Conservation (phyloP, 1,284 basidiomycete genomes). For the Mycosarcoma maydis region DNA sequence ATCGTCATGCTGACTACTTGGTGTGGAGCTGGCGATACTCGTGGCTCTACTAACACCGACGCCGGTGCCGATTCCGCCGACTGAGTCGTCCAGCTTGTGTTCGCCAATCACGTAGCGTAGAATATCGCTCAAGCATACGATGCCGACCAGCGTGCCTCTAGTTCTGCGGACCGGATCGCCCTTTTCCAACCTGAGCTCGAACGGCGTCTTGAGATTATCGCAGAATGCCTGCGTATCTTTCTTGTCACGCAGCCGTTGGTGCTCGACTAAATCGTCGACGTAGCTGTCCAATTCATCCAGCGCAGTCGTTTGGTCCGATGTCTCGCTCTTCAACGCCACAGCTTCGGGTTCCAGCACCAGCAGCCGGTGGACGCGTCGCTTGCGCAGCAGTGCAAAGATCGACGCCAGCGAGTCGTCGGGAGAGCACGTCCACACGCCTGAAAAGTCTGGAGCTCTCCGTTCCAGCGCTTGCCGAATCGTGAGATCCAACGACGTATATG, state of each 20-base stretch:
- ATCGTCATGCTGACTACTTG: not conserved
- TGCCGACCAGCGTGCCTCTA: constrained; percentile 56
- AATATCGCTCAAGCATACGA: constrained; percentile 62
- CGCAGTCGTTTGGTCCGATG: constrained; percentile 13
- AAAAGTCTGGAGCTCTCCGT: constrained; percentile 87
- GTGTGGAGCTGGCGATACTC: constrained; percentile 10
- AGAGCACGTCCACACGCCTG: constrained; percentile 94
- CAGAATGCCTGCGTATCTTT: constrained; percentile 7
- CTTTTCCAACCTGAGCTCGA: constrained; percentile 43
- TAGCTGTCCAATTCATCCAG: constrained; percentile 39
- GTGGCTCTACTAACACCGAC: constrained; percentile 14
- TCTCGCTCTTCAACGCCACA: not conserved
- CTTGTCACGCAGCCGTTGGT: constrained; percentile 15
- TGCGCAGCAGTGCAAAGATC: constrained; percentile 89
- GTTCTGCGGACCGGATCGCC: constrained; percentile 41
- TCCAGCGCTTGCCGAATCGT: constrained; percentile 94
- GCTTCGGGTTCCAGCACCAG: constrained; percentile 56
- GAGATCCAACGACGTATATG: constrained; percentile 91
- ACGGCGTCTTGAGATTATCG: constrained; percentile 4
- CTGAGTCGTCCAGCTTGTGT: not conserved
- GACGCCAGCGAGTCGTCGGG: constrained; percentile 92
- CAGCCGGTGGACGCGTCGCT: constrained; percentile 89
- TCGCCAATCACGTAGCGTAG: constrained; percentile 62
- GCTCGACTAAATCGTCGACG: constrained; percentile 27
- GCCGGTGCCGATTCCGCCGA: too few relatives aligned